Evolutionary conservation across 352 stramenopile genomes (phyloP), one percentile per base, ranked within the genome.

Genomic region (Phytophthora multivora): DNA sequence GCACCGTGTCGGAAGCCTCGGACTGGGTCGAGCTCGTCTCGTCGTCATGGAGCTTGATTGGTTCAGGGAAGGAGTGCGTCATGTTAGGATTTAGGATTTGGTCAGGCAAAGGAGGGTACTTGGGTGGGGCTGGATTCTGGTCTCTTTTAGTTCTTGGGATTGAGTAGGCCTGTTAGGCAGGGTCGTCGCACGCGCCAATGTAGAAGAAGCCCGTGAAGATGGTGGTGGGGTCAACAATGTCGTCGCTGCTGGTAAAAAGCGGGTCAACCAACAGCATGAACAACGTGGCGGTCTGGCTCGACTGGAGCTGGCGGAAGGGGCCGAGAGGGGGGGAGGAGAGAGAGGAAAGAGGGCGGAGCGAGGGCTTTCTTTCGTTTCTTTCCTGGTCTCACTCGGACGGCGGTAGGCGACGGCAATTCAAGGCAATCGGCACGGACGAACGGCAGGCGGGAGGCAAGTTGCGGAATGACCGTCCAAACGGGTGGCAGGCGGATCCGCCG

Each of bases 161-260:
- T n/a, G n/a, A 40, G 30, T 65, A 51, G 43, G 15, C 55, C 51
- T 92, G 80, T 93, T 95, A 95, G 36, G 86, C 86, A 63, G 86
- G 86, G 71, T 93, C 85, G 82, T 95, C 86, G 71, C 86, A 95
- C 80, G 86, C 86, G 82, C 86, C 84, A 79, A 90, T 90, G 83
- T 93, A 92, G 63, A 95, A 95, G 73, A 95, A 93, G 71, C 86
- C 86, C 70, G 86, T 95, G 80, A 93, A 95, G 70, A 95, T 93
- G 66, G 73, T 83, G 63, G 83, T 90, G 51, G 77, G 77, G 79
- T 95, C 86, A 88, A 95, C 86, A 82, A 93, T 91, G 79, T 93
- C 83, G 77, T 91, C 72, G 72, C 66, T 88, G 77, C 73, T 88
- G 71, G 61, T 72, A 80, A 83, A 86, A 71, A 84, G 70, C 69